A percentile compares a stretch with the other conserved stretches of the same genome.
Conservation (phyloP, 768 basidiomycete genomes). For the Suillus spraguei region DNA sequence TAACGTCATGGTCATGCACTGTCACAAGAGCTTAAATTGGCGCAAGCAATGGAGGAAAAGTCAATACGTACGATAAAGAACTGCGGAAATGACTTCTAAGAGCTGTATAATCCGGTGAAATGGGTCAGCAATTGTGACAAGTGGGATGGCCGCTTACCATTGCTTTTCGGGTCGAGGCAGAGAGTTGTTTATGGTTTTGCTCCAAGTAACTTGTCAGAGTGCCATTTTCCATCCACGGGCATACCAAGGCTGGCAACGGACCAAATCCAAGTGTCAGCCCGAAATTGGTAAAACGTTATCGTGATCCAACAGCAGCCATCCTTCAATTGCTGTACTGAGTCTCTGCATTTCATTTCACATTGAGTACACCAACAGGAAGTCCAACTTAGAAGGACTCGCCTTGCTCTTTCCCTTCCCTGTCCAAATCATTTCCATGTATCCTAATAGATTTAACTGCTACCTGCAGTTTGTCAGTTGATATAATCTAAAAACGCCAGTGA, state of each 20-base stretch:
- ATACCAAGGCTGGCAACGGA: constrained; percentile 25
- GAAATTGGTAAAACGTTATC: constrained; percentile 21
- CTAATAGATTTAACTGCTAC: constrained; percentile 33
- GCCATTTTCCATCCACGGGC: constrained; percentile 31
- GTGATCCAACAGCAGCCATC: constrained; percentile 30
- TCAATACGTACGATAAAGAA: constrained; percentile 13
- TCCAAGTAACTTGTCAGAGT: constrained; percentile 23
- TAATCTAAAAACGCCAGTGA: not conserved
- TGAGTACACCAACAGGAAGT: not conserved
- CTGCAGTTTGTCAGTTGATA: constrained; percentile 9
- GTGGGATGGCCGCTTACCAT: constrained; percentile 17
- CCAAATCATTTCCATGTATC: not conserved
- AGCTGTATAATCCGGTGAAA: constrained; percentile 4
- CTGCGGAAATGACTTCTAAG: constrained; percentile 3
- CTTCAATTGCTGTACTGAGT: constrained; percentile 19
- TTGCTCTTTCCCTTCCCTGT: constrained; percentile 20
- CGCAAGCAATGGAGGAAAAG: not conserved
- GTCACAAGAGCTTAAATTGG: not conserved
- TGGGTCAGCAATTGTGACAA: not conserved
- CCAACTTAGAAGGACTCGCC: constrained; percentile 10
- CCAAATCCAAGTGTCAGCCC: constrained; percentile 25
- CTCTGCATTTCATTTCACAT: constrained; percentile 10
- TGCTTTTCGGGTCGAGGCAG: constrained; percentile 14
- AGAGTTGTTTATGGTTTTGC: not conserved
- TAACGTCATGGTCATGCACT: constrained; percentile 12